Evolutionary conservation across 257 asterid genomes (phyloP).

Genomic region (Vinca minor): DNA sequence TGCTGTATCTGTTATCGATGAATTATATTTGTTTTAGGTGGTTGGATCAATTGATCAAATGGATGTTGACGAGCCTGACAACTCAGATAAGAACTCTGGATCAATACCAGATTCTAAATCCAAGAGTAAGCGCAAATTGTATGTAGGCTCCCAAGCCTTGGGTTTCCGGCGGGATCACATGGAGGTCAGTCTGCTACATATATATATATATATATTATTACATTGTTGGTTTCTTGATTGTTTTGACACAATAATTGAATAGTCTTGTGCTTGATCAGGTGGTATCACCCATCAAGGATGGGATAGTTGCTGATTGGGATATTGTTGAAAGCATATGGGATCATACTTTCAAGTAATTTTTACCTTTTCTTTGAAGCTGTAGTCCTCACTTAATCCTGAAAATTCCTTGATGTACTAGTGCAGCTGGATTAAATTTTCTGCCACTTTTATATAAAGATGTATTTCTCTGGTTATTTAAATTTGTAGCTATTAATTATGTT

Average conservation of each 20-base stretch:
- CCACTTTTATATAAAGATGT: neutral
- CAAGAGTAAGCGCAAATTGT: constrained; percentile 63
- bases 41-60: constrained; percentile 87
- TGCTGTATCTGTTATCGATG: constrained; percentile 7
- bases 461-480: neutral
- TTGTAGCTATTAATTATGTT: neutral
- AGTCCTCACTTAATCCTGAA: neutral
- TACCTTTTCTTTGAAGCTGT: constrained; percentile 6
- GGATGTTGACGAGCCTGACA: constrained; percentile 73
- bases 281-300: constrained; percentile 80
- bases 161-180: constrained; percentile 87
- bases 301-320: constrained; percentile 85
- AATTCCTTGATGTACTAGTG: neutral
- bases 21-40: constrained; percentile 37
- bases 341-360: constrained; percentile 72
- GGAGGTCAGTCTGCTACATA: constrained; percentile 52
- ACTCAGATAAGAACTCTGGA: constrained; percentile 63
- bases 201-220: constrained; percentile 2
- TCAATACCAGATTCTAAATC: constrained; percentile 58
- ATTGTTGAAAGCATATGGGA: constrained; percentile 96
- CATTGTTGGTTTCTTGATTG: constrained; percentile 10
- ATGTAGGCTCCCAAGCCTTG: constrained; percentile 85
- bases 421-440: neutral
- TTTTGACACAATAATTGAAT: constrained; percentile 18
- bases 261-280: constrained; percentile 38